phyloP scores from a whole-genome alignment of 2,329 filamentous ascomycete genomes.

The Apiospora kogelbergensis region DNA sequence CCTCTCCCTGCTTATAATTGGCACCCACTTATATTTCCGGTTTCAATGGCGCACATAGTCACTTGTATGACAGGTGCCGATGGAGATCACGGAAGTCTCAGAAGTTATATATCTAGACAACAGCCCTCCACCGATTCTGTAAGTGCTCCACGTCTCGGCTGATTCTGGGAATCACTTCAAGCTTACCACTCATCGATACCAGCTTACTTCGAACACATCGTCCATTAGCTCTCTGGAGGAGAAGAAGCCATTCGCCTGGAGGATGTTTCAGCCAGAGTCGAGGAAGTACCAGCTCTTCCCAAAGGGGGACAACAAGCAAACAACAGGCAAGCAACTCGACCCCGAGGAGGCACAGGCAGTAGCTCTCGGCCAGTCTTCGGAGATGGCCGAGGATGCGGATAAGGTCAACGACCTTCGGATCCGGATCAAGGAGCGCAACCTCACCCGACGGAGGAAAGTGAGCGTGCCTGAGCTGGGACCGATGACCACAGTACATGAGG shows the following conservation, averaged over 20 bases:
- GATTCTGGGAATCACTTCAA: not conserved
- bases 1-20: constrained; percentile 31
- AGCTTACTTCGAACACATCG: constrained; percentile 26
- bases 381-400: constrained; percentile 41
- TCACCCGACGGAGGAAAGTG: constrained; percentile 60
- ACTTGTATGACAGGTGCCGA: constrained; percentile 55
- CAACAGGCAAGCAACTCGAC: constrained; percentile 35
- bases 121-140: constrained; percentile 46
- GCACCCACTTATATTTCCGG: constrained; percentile 29
- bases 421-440: constrained; percentile 57
- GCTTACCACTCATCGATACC: constrained; percentile 11
- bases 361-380: constrained; percentile 39
- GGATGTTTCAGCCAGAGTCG: constrained; percentile 56
- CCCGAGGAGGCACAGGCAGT: constrained; percentile 24
- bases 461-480: constrained; percentile 65
- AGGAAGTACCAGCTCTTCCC: constrained; percentile 64
- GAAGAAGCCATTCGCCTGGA: constrained; percentile 53
- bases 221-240: constrained; percentile 37
- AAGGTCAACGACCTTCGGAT: constrained; percentile 44
- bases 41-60: constrained; percentile 62
- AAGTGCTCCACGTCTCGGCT: constrained; percentile 27
- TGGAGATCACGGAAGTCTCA: constrained; percentile 36
- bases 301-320: constrained; percentile 43
- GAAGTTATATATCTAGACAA: constrained; percentile 53
- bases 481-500: constrained; percentile 69